Conservation (phyloP, 2,329 filamentous ascomycete genomes). For the Stemphylium lycopersici region DNA sequence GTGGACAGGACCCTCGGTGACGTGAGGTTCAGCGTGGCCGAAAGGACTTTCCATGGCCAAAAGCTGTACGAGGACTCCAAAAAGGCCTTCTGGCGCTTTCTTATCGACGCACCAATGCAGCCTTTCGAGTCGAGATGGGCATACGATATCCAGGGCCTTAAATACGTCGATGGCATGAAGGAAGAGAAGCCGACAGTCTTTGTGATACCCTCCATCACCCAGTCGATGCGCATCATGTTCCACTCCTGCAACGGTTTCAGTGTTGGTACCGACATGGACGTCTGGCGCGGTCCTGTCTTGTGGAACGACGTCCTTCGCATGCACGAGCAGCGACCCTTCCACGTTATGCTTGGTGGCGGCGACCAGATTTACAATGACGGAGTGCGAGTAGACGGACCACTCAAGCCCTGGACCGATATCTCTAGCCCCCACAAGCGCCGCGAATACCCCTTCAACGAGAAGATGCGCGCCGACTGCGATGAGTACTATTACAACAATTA, state of each 20-base stretch:
- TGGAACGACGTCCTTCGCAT: slow-evolving; percentile 70
- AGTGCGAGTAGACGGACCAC: slow-evolving; percentile 81
- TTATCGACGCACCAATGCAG: slow-evolving; percentile 68
- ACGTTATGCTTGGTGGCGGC: slow-evolving; percentile 83
- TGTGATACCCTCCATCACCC: slow-evolving; percentile 62
- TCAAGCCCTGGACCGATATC: slow-evolving; percentile 70
- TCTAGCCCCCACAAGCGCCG: slow-evolving; percentile 65
- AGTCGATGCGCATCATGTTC: slow-evolving; percentile 73
- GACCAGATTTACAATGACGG: slow-evolving; percentile 83
- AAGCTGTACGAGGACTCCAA: slow-evolving; percentile 66
- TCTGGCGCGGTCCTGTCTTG: slow-evolving; percentile 65
- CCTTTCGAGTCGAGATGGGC: slow-evolving; percentile 77
- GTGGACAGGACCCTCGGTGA: slow-evolving; percentile 33
- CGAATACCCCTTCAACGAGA: slow-evolving; percentile 68
- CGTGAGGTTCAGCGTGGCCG: slow-evolving; percentile 29
- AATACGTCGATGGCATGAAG: slow-evolving; percentile 60
- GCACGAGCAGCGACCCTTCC: slow-evolving; percentile 65
- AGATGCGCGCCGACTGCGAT: slow-evolving; percentile 64
- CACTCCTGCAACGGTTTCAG: slow-evolving; percentile 73
- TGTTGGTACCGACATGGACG: slow-evolving; percentile 67
- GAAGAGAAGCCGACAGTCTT: slow-evolving; percentile 52
- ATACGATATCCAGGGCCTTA: slow-evolving; percentile 73
- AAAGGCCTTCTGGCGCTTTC: slow-evolving; percentile 66
- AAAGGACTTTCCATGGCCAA: slow-evolving; percentile 53
- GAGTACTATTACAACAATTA: slow-evolving; percentile 69